Evolutionary conservation across 768 basidiomycete genomes (phyloP).

Genomic region (Auriscalpium vulgare): DNA sequence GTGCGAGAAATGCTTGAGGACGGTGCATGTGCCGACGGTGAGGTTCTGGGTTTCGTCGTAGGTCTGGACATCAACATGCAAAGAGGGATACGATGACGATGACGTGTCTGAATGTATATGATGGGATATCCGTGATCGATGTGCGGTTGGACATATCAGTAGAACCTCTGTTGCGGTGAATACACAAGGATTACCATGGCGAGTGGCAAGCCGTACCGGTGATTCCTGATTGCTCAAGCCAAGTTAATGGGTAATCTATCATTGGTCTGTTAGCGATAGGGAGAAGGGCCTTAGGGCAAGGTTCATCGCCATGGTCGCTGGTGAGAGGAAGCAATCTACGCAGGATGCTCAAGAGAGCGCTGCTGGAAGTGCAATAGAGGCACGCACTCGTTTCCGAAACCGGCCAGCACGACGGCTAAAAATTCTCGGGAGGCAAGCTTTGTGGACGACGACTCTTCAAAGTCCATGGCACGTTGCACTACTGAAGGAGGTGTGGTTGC

Average conservation of each 20-base stretch:
- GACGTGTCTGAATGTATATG: conserved; percentile 76
- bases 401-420: conserved; percentile 80
- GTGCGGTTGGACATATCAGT: conserved; percentile 73
- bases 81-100: conserved; percentile 47
- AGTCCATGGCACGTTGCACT: conserved; percentile 38
- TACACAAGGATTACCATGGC: not conserved
- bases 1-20: conserved; percentile 68
- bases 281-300: conserved; percentile 81
- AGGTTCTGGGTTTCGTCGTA: conserved; percentile 67
- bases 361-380: not conserved
- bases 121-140: conserved; percentile 70
- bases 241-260: conserved; percentile 73
- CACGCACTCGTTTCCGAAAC: conserved; percentile 85
- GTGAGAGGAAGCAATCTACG: conserved; percentile 67
- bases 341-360: not conserved
- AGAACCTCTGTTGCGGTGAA: conserved; percentile 56
- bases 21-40: conserved; percentile 60
- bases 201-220: conserved; percentile 44
- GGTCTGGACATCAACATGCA: conserved; percentile 72
- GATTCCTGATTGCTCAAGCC: conserved; percentile 84
- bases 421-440: conserved; percentile 66
- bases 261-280: conserved; percentile 86
- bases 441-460: conserved; percentile 40
- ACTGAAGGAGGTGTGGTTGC: not conserved
- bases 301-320: conserved; percentile 65